Conservation (phyloP, 371 early-diverging fungal species). For the Mucor sp. region DNA sequence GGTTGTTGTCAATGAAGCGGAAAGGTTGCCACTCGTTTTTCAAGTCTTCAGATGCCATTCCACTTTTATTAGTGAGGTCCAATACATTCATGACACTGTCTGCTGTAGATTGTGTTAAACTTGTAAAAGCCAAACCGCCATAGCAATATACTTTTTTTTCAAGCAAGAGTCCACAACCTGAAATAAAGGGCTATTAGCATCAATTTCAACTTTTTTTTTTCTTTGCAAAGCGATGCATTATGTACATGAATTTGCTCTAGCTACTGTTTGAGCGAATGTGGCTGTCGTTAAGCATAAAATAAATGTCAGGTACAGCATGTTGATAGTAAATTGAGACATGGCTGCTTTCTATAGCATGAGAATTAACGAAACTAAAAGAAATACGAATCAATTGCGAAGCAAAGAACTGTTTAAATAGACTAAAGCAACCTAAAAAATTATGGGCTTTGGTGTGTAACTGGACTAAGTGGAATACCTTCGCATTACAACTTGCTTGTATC, state of each 20-base stretch:
- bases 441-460: neutral
- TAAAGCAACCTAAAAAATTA: neutral
- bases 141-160: conserved; percentile 7
- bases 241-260: neutral
- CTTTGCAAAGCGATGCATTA: neutral
- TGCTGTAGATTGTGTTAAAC: neutral
- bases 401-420: neutral
- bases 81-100: neutral
- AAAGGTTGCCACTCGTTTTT: neutral
- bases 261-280: neutral
- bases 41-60: neutral
- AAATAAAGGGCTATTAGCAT: neutral
- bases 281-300: neutral
- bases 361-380: neutral
- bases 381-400: neutral
- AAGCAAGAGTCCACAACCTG: conserved; percentile 4
- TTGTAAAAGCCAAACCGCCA: neutral
- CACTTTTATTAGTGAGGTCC: neutral
- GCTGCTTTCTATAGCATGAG: neutral
- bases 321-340: neutral
- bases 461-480: neutral
- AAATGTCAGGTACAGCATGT: neutral
- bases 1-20: neutral
- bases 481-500: neutral
- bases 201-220: neutral